These are phyloP conservation scores for Canavalia ensiformis DNA, from an alignment of 306 rosid genomes.

Conservation along the genomic window DNA sequence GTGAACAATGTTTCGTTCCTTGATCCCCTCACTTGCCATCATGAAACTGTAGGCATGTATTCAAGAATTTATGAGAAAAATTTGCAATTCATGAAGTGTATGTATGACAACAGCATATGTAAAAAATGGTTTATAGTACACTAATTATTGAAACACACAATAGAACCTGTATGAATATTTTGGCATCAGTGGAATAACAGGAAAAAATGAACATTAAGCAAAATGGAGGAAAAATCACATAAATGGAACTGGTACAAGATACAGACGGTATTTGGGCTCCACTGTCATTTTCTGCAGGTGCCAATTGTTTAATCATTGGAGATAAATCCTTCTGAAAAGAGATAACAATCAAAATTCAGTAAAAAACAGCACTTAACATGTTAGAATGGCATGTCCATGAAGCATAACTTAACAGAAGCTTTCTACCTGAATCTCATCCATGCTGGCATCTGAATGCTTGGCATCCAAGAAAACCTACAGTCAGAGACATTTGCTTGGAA, in stretches of 20 bases:
- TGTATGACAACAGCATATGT: constrained; percentile 5
- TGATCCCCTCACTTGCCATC: constrained; percentile 97
- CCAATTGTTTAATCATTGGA: constrained; percentile 83
- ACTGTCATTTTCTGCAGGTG: constrained; percentile 66
- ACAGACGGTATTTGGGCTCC: constrained; percentile 92
- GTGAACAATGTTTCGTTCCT: constrained; percentile 72
- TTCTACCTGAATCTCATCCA: constrained; percentile 93
- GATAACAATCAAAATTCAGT: constrained; percentile 47
- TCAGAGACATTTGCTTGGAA: constrained; percentile 48
- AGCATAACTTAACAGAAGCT: constrained; percentile 40
- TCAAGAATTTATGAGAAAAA: constrained; percentile 50
- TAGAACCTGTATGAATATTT: constrained; percentile 26
- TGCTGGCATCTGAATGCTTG: constrained; percentile 69
- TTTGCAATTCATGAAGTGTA: constrained; percentile 21
- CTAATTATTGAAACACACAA: constrained; percentile 22
- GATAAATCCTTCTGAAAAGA: constrained; percentile 88
- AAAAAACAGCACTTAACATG: constrained; percentile 39
- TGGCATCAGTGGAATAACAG: constrained; percentile 30
- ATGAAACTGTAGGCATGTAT: constrained; percentile 73
- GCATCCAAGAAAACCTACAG: constrained; percentile 79
- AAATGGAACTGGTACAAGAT: constrained; percentile 44
- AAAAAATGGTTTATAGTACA: constrained; percentile 35
- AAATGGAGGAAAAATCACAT: constrained; percentile 35
- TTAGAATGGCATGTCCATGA: constrained; percentile 21
- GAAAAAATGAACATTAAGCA: constrained; percentile 12